These are phyloP conservation scores for Penicillium sp. DNA, from an alignment of 2,329 filamentous ascomycete species.

Conservation along the genomic window DNA sequence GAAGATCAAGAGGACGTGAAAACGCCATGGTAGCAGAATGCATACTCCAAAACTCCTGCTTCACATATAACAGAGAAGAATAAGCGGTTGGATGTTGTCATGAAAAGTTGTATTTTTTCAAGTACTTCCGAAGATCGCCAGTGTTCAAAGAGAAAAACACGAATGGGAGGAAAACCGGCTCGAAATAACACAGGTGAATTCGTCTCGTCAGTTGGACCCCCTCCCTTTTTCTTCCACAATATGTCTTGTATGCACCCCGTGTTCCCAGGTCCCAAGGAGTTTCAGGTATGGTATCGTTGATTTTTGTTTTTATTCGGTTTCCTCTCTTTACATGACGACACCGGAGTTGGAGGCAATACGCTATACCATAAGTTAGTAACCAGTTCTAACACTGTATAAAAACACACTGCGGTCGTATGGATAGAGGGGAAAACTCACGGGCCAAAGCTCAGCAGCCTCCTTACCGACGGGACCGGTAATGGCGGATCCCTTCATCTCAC, in stretches of 20 bases:
- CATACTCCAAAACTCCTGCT: background rate
- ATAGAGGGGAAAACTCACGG: slow-evolving; percentile 41
- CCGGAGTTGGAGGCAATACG: slow-evolving; percentile 99
- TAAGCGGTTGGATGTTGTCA: slow-evolving; percentile 11
- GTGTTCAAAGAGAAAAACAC: slow-evolving; percentile 27
- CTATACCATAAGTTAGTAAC: slow-evolving; percentile 53
- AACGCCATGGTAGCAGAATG: background rate
- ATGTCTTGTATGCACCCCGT: slow-evolving; percentile 33
- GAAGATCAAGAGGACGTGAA: slow-evolving; percentile 4
- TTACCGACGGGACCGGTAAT: slow-evolving; percentile 99
- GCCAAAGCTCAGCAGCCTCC: slow-evolving; percentile 99
- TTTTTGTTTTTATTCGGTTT: slow-evolving; percentile 34
- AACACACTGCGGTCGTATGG: no score
- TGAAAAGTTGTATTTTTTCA: slow-evolving; percentile 29
- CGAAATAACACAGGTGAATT: slow-evolving; percentile 33
- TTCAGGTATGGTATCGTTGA: slow-evolving; percentile 34
- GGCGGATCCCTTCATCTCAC: slow-evolving; percentile 99
- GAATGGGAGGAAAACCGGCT: slow-evolving; percentile 28
- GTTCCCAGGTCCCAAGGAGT: slow-evolving; percentile 29
- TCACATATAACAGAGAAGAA: background rate
- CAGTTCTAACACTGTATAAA: slow-evolving; percentile 1
- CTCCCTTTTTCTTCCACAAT: slow-evolving; percentile 26
- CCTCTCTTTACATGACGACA: slow-evolving; percentile 91
- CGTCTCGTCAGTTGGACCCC: slow-evolving; percentile 31
- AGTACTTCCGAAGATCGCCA: slow-evolving; percentile 30